Evolutionary conservation across 106 monocot genomes (phyloP), one percentile per base, ranked within the genome.

Genomic region (Allium fistulosum): DNA sequence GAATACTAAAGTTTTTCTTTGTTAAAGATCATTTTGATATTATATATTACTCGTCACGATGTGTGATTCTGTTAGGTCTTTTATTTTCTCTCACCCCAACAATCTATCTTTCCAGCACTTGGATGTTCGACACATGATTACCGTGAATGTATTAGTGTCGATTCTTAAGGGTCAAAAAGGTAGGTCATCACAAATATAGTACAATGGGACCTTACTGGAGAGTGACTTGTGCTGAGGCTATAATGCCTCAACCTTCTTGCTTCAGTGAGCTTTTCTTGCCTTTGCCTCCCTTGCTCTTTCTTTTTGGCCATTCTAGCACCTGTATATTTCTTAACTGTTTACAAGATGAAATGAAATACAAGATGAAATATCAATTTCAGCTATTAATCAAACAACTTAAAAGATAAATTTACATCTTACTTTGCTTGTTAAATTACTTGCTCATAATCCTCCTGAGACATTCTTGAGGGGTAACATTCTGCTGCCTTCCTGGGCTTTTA

Each of bases 371-470:
- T 45, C 11, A 49, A 17, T 65, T 52, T 46, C 46, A 57, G 11
- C 48, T 15, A 46, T 27, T 52, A 12, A 67, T 52, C 22, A 48
- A 48, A 65, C 47, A n/a, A 17, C 49, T 28, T 53, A 53, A 53
- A 53, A 53, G 53, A 53, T 11, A 6, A 53, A 51, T 12, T 8
- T 51, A 65, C 68, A 65, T 26, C 76, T 59, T 79, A 91, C 99
- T 99, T 78, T 99, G 99, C 68, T 99, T 99, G 68, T 87, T 99
- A 69, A 99, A 78, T 67, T 99, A 92, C 75, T 87, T 90, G 82
- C 87, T 99, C 99, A 99, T 99, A 77, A 99, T 99, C 53, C 99
- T 77, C 50, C 92, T 99, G 27, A 99, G 85, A 37, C 99, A 89
- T 64, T 99, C 99, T 66, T 99, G 99, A 28, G 99, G 99, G 13